These are phyloP conservation scores for Wickerhamiella brachini DNA, from an alignment of 805 yeast genomes.

Conservation along the genomic window DNA sequence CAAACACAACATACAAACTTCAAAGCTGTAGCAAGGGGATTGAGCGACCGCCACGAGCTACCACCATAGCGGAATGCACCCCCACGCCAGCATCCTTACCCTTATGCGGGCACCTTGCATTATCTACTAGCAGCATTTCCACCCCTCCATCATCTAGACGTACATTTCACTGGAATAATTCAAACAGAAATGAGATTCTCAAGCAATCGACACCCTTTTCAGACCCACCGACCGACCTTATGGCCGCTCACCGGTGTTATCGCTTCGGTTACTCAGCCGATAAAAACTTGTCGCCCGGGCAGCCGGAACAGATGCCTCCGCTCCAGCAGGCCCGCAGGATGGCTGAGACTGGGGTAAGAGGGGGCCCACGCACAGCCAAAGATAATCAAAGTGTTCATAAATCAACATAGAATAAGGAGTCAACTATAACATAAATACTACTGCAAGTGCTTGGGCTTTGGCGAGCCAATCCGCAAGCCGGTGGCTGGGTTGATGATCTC, in stretches of 20 bases:
- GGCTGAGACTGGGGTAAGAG: too few relatives aligned
- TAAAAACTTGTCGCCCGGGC: background rate
- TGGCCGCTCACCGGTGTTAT: background rate
- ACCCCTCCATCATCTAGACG: too few relatives aligned
- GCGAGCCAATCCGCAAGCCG: conserved; percentile 20
- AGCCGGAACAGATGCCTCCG: background rate
- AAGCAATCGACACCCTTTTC: too few relatives aligned
- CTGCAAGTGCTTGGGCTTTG: conserved; percentile 6
- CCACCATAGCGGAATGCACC: too few relatives aligned
- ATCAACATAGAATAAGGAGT: background rate
- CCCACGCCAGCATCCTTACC: background rate
- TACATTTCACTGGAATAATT: too few relatives aligned
- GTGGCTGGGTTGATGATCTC: conserved; percentile 20
- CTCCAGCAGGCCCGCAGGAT: background rate
- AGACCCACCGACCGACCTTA: too few relatives aligned
- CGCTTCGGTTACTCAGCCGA: background rate
- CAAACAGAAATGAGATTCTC: too few relatives aligned
- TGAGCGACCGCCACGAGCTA: too few relatives aligned
- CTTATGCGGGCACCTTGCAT: background rate
- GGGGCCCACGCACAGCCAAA: background rate
- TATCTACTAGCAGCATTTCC: too few relatives aligned
- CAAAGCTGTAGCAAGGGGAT: too few relatives aligned
- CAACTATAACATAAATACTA: conserved; percentile 3
- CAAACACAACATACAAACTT: too few relatives aligned
- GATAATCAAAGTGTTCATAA: background rate